Evolutionary conservation across 2,329 filamentous ascomycete genomes (phyloP), one percentile per base, ranked within the genome.

Genomic region (Fusarium goolgardi): DNA sequence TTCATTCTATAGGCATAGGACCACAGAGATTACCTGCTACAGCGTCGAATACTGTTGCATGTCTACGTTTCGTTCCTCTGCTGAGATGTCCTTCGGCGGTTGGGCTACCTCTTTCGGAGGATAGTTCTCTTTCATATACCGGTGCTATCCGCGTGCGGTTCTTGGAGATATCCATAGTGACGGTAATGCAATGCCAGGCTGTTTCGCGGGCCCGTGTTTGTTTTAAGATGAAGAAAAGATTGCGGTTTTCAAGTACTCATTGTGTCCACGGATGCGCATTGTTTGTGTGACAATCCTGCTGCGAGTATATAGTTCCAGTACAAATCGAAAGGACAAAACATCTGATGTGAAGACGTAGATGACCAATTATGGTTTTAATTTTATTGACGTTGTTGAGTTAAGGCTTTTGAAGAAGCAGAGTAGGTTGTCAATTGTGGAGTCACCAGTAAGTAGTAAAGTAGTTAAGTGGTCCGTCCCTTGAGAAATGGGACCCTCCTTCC

Each of bases 31-130:
- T 75, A 90, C 90, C 90, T 72, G 90, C 90, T 55, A 92, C 89
- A 18, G 90, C 90, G 78, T 94, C 91, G 77, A 91, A 94, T 21
- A 94, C 78, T 21, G 84, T 92, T 40, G 85, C 83, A 37, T 78
- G 75, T 18, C 77, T 76, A 43, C 77, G 75, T 47, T 67, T 70
- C 35, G 70, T 55, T 45, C 68, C 59, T 41, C 50, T 66, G 16
- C 43, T 57, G 23, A 37, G 29, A 47, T 41, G 39, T n/a, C 54
- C 51, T 44, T 71, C 55, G 20, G 54, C 46, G 40, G 61, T 58
- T 43, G 54, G 57, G 31, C 43, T 41, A 5, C 61, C 63, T 20
- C 41, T 49, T 18, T 59, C 49, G 12, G 50, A 53, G 9, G 64
- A 59, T 10, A 65, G 53, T 2, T 55, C 53, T 37, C 58, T 53